A percentile compares a stretch with the other conserved stretches of the same genome.
Evolutionary conservation across 2,329 filamentous ascomycete species (phyloP).

Genomic region (Cadophora sp.): DNA sequence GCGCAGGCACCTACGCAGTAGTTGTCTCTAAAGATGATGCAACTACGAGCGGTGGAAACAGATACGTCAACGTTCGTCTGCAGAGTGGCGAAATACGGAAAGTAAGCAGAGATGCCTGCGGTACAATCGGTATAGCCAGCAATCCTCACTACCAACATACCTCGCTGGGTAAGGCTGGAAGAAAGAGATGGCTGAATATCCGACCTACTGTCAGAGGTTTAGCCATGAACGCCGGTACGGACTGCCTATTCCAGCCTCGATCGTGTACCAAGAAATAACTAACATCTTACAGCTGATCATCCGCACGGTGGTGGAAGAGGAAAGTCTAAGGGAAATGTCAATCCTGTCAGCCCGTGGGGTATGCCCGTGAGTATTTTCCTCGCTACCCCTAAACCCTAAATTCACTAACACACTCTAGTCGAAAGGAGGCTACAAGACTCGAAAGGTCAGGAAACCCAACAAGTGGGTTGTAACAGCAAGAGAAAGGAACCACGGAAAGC

Average conservation of each 20-base stretch:
- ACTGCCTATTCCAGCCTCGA: constrained; percentile 15
- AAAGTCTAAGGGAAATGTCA: constrained; percentile 98
- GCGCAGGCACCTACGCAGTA: constrained; percentile 89
- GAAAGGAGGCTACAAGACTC: constrained; percentile 91
- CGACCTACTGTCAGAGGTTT: constrained; percentile 95
- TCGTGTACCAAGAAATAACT: constrained; percentile 33
- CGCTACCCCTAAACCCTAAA: neutral
- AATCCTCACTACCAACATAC: constrained; percentile 91
- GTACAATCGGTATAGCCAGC: constrained; percentile 92
- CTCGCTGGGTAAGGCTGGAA: constrained; percentile 93
- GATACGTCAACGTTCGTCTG: constrained; percentile 82
- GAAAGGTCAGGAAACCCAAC: constrained; percentile 87
- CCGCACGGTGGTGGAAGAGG: constrained; percentile 98
- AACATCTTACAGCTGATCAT: constrained; percentile 72
- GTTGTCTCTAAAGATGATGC: constrained; percentile 89
- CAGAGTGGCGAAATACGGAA: constrained; percentile 93
- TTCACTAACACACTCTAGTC: constrained; percentile 56
- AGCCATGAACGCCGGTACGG: constrained; percentile 93
- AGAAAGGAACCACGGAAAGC: constrained; percentile 89
- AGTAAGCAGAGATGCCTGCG: constrained; percentile 90
- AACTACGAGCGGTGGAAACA: constrained; percentile 67
- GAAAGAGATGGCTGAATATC: constrained; percentile 92
- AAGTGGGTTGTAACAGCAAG: constrained; percentile 87
- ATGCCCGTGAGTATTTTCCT: constrained; percentile 73
- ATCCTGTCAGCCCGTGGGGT: constrained; percentile 97